Percentiles rank a stretch among this genome's conserved stretches.
Conservation (phyloP, 2,329 filamentous ascomycete genomes). For the Fusarium ambrosium region DNA sequence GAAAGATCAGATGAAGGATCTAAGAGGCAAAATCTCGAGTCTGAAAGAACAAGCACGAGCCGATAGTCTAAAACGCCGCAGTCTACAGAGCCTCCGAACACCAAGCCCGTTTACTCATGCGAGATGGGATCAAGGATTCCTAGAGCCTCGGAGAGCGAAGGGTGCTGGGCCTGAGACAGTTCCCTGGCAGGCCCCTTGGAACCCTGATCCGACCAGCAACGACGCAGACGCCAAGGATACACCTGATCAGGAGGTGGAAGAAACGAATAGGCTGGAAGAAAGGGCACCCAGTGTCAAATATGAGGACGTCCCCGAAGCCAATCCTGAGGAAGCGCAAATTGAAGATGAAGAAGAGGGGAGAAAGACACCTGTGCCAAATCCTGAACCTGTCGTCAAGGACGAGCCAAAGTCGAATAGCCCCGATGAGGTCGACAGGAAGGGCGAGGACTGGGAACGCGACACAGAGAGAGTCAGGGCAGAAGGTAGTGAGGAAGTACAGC, state of each 20-base stretch:
- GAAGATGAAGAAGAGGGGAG: constrained; percentile 1
- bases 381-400: constrained; percentile 34
- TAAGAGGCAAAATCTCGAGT: constrained; percentile 87
- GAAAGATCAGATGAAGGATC: constrained; percentile 86
- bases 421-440: constrained; percentile 53
- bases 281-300: constrained; percentile 19
- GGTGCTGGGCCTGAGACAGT: constrained; percentile 38
- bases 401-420: constrained; percentile 10
- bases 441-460: constrained; percentile 31
- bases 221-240: constrained; percentile 19
- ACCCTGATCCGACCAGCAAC: constrained; percentile 20
- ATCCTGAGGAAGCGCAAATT: not conserved
- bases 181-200: constrained; percentile 34
- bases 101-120: constrained; percentile 85
- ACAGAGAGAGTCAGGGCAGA: constrained; percentile 16
- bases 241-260: constrained; percentile 13
- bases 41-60: constrained; percentile 83
- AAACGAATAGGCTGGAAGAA: constrained; percentile 17
- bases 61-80: constrained; percentile 83
- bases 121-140: constrained; percentile 50
- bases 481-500: constrained; percentile 42
- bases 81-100: constrained; percentile 79
- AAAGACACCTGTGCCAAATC: not conserved
- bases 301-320: constrained; percentile 10
- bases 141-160: constrained; percentile 42